Percentiles rank a stretch among this genome's conserved stretches.
Evolutionary conservation across 257 asterid genomes (phyloP).

Genomic region (Primulina huaijiensis): DNA sequence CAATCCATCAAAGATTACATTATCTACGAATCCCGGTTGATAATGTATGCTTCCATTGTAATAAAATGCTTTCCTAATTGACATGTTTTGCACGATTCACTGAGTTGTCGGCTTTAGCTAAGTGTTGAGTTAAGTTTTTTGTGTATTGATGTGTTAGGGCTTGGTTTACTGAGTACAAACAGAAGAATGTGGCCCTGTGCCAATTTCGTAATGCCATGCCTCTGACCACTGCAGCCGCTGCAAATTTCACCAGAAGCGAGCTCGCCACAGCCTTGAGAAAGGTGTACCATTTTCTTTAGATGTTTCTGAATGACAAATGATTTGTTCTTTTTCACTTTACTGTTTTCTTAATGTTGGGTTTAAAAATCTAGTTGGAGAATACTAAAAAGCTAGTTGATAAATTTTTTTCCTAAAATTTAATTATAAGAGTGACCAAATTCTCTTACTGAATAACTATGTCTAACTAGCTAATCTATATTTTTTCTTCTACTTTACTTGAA

Average conservation of each 20-base stretch:
- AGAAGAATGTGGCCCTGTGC: slow-evolving; percentile 88
- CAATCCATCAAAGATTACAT: background rate
- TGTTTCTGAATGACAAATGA: slow-evolving; percentile 12
- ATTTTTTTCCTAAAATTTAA: no score
- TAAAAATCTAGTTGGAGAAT: no score
- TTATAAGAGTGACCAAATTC: no score
- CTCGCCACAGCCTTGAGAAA: slow-evolving; percentile 97
- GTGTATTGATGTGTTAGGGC: slow-evolving; percentile 49
- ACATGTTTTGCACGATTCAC: background rate
- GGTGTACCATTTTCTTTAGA: slow-evolving; percentile 38
- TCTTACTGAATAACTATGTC: background rate
- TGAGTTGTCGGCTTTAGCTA: background rate
- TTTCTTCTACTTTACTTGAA: background rate
- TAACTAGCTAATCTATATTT: background rate
- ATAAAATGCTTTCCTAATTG: background rate
- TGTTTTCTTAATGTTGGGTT: no score
- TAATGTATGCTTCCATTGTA: background rate
- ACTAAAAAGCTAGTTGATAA: no score
- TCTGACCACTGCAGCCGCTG: slow-evolving; percentile 87
- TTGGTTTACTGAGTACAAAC: slow-evolving; percentile 91
- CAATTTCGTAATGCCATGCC: slow-evolving; percentile 97
- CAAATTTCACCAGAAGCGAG: slow-evolving; percentile 90
- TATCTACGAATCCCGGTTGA: background rate
- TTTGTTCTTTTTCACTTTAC: background rate
- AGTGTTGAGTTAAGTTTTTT: background rate